Base-by-base conservation (phyloP, 805 yeast genomes). In the Lipomyces yamadae region DNA sequence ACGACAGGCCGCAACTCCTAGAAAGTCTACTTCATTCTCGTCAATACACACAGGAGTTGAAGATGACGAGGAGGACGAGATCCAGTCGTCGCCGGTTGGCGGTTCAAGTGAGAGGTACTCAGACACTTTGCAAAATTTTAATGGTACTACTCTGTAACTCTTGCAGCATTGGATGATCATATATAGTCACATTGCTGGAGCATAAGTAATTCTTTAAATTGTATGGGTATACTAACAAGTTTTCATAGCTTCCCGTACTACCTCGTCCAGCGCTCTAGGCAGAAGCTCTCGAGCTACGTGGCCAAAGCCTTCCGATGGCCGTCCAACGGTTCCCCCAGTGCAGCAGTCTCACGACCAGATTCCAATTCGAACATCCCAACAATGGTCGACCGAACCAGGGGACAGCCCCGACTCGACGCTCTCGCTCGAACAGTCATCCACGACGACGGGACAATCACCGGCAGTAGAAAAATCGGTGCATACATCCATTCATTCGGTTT, bases 31-130 rank as follows among this genome's bases (percentile, higher is more conserved):
- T 42, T 15, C 4, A n/a, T 42, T 24, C 48, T 3, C 48, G 24
- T 15, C 48, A 15, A 5, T 42, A 11, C 4, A 4, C 48, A 42
- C 48, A 7, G 48, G 48, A 42, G 24, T 24, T 15, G 60, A 50
- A 10, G 61, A 58, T 24, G 61, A 58, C 6, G 61, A 58, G 34
- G 64, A 53, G 30, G 48, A 39, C 30, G 57, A 58, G 56, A 13
- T 34, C 18, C 18, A 24, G 39, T 39, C 39, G 13, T 58, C 61
- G 42, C 61, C 61, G 37, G 33, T 56, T 56, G 57, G 59, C 10
- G 34, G 37, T 33, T 56, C 59, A 24, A 15, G 30, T 39, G 55
- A 56, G 59, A 56, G 59, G 59, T 56, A 56, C 15, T 35, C 48
- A 15, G 48, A 56, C 18, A n/a, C 48, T 56, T 56, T 56, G 37